Percentiles rank a stretch among this genome's conserved stretches.
phyloP scores from a whole-genome alignment of 345 rosid genomes.

The Adansonia digitata region DNA sequence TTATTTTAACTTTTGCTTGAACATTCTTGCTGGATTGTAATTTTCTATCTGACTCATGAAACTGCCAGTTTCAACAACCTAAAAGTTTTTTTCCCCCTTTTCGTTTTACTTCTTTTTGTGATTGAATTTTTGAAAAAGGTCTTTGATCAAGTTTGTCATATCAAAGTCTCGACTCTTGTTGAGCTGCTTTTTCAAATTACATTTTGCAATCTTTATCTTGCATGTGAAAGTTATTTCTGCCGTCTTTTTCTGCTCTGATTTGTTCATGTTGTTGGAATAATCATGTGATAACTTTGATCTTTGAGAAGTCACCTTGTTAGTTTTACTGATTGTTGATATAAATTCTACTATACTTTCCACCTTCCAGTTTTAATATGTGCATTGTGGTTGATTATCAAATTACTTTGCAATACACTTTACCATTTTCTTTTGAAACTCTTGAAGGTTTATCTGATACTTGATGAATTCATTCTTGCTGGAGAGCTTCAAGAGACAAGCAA shows the following conservation, averaged over 20 bases:
- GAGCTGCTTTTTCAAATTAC: background rate
- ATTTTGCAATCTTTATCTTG: background rate
- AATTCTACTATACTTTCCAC: background rate
- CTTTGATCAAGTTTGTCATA: background rate
- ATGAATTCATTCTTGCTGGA: constrained; percentile 98
- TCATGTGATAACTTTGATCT: background rate
- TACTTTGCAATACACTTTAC: background rate
- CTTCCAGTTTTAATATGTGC: background rate
- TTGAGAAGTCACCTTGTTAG: background rate
- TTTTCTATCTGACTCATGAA: background rate
- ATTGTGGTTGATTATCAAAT: background rate
- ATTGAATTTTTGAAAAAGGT: background rate
- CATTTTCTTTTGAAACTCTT: background rate
- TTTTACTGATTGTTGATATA: background rate
- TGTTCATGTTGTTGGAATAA: background rate
- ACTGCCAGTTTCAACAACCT: background rate
- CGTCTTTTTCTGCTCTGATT: background rate
- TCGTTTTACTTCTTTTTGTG: background rate
- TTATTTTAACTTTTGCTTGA: background rate
- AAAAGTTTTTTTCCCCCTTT: too few species aligned
- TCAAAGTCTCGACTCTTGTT: background rate
- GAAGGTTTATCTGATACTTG: constrained; percentile 93
- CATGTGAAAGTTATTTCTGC: background rate
- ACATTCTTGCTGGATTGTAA: background rate
- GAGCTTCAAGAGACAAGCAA: constrained; percentile 99